Evolutionary conservation across 2,329 filamentous ascomycete species (phyloP).

Genomic region (Harringtonia aguacate): DNA sequence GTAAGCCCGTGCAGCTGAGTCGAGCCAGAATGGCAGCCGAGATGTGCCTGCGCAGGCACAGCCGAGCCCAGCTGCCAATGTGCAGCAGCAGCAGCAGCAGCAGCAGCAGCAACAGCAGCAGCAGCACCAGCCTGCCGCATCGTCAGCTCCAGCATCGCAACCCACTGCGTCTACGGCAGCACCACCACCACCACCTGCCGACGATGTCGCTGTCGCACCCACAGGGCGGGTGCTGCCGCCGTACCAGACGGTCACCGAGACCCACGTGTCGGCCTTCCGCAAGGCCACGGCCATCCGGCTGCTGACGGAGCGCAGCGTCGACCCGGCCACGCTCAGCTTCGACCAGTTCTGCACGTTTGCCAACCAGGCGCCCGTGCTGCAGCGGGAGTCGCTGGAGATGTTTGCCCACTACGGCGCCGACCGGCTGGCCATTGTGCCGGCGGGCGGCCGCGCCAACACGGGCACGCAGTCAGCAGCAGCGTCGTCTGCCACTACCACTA

Average conservation of each 20-base stretch:
- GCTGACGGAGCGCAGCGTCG: conserved; percentile 34
- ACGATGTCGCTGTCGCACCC: background rate
- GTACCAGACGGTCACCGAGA: conserved; percentile 7
- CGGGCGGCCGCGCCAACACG: conserved; percentile 25
- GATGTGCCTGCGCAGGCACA: too few species aligned
- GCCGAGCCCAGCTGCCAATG: too few species aligned
- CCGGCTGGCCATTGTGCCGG: conserved; percentile 45
- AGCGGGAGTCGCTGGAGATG: conserved; percentile 44
- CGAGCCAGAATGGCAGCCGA: too few species aligned
- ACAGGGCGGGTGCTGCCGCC: background rate
- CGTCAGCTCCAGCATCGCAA: background rate
- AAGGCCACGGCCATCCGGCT: conserved; percentile 25
- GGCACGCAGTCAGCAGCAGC: conserved; percentile 14
- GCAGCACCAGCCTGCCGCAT: background rate
- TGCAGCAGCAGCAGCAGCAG: background rate
- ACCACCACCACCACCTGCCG: too few species aligned
- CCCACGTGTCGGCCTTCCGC: conserved; percentile 4
- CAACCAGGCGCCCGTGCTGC: conserved; percentile 46
- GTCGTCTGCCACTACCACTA: conserved; percentile 2
- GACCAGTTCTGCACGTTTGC: conserved; percentile 51
- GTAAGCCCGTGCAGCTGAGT: too few species aligned
- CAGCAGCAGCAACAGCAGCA: background rate
- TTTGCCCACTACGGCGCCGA: conserved; percentile 47
- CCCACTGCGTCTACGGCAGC: background rate
- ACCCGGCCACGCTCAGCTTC: conserved; percentile 37